These are phyloP conservation scores for Botrytis fabae DNA, from an alignment of 2,329 filamentous ascomycete species.

Conservation along the genomic window DNA sequence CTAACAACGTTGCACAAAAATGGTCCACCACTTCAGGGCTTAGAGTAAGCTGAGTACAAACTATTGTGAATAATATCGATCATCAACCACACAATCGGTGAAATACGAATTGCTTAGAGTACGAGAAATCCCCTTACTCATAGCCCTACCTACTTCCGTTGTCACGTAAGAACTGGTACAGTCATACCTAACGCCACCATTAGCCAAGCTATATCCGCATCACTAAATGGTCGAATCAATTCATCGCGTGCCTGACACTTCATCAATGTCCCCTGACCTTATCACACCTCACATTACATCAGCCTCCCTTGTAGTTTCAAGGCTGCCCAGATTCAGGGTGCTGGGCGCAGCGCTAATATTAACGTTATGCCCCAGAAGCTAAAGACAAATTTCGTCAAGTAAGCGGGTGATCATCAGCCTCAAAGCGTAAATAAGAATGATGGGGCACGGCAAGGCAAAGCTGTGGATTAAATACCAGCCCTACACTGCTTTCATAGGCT, in stretches of 20 bases:
- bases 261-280: constrained; percentile 12
- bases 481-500: neutral
- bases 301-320: neutral
- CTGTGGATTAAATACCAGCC: neutral
- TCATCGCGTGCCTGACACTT: constrained; percentile 15
- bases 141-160: neutral
- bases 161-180: neutral
- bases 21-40: neutral
- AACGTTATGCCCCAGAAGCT: neutral
- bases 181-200: constrained; percentile 4
- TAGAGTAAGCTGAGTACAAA: neutral
- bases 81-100: neutral
- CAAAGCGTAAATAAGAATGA: neutral
- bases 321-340: neutral
- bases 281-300: constrained; percentile 10
- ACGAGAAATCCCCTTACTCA: neutral
- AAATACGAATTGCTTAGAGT: neutral
- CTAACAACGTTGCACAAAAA: neutral
- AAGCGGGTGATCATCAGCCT: constrained; percentile 2
- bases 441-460: neutral
- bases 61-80: neutral
- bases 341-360: neutral
- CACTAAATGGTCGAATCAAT: constrained; percentile 11
- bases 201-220: neutral
- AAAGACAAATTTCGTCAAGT: neutral